Evolutionary conservation across 441 rosid genomes (phyloP), one percentile per base, ranked within the genome.

Genomic region (Erysimum cheiri): DNA sequence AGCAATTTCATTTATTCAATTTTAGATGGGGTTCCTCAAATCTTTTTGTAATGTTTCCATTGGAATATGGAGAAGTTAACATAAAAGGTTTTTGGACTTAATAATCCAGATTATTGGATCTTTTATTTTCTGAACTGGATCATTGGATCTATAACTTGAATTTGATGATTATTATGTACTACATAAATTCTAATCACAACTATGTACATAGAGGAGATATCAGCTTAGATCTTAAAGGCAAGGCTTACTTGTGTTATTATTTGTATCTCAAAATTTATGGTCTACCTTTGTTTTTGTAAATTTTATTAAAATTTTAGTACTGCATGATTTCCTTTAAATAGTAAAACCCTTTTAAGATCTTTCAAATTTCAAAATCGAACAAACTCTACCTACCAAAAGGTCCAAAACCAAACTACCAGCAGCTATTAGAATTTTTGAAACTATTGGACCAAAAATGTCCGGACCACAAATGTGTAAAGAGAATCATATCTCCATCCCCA

Each of bases 401-500:
- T 22, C 24, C 24, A 49, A 53, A 52, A 64, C 13, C 36, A 47
- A 64, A 64, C 46, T 22, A 57, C 46, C 44, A 22, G n/a, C 29
- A 57, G 4, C 12, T 64, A 43, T 9, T 10, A 37, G 54, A 58
- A 49, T 6, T 64, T 72, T 39, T 60, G 64, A 72, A 69, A 57
- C 37, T 4, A 24, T 24, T 73, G 47, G 67, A 49, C 54, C 56
- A 67, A 32, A 46, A 39, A 65, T 29, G 6, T 3, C 5, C 60
- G 68, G 77, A 67, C 62, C 73, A 67, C 64, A 53, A 73, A 33
- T 33, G 32, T 60, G 64, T 67, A 64, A 67, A 67, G 73, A 67
- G 78, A 60, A 74, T 74, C 69, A 74, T 60, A 67, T 67, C 64
- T 48, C 7, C n/a, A 67, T 32, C 67, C 72, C 77, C 62, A 67